phyloP scores from a whole-genome alignment of 1,139 yeast genomes.

The Torulaspora pretoriensis region DNA sequence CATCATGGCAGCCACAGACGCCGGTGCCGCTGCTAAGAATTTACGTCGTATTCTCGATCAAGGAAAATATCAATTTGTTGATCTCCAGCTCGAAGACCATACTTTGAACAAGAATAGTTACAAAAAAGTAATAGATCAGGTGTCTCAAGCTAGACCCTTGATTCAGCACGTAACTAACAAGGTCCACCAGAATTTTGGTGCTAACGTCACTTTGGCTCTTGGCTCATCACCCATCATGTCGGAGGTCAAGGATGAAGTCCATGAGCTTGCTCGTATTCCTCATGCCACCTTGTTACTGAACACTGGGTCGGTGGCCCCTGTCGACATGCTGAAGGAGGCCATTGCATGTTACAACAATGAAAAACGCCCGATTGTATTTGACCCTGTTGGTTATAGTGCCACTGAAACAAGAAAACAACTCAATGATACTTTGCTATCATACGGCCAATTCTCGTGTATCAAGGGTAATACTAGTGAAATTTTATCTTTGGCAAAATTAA shows the following conservation, averaged over 20 bases:
- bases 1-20: constrained; percentile 66
- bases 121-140: constrained; percentile 20
- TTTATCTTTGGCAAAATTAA: constrained; percentile 42
- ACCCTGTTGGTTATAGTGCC: constrained; percentile 93
- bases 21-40: constrained; percentile 50
- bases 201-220: constrained; percentile 79
- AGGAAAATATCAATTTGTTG: constrained; percentile 15
- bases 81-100: constrained; percentile 4
- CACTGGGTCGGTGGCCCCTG: constrained; percentile 63
- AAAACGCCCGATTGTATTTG: constrained; percentile 67
- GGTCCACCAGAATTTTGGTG: constrained; percentile 86
- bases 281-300: constrained; percentile 60
- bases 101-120: constrained; percentile 7
- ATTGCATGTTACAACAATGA: constrained; percentile 53
- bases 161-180: constrained; percentile 86
- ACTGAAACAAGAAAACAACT: constrained; percentile 53
- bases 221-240: constrained; percentile 94
- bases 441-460: constrained; percentile 63
- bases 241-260: constrained; percentile 65
- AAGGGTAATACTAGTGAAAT: constrained; percentile 92
- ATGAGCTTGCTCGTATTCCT: constrained; percentile 57
- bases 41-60: constrained; percentile 24
- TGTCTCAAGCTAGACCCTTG: constrained; percentile 45
- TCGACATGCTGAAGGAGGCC: constrained; percentile 50
- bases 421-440: constrained; percentile 47